Evolutionary conservation across 2,329 filamentous ascomycete genomes (phyloP).

Genomic region (Lojkania enalia): DNA sequence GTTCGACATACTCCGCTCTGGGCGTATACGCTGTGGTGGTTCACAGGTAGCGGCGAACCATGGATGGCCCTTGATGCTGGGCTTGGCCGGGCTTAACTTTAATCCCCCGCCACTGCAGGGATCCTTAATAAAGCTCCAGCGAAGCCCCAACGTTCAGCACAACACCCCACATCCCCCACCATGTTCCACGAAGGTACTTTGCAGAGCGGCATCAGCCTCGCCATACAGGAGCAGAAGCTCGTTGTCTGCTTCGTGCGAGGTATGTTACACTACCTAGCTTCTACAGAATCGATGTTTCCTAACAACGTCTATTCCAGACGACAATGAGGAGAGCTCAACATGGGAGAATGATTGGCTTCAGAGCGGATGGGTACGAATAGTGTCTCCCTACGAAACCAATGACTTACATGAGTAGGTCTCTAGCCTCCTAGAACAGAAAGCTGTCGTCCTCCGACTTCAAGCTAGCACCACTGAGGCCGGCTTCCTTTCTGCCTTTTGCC

Average conservation of each 20-base stretch:
- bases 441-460: conserved; percentile 70
- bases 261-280: conserved; percentile 39
- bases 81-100: neutral
- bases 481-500: conserved; percentile 81
- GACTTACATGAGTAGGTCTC: conserved; percentile 35
- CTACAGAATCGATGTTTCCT: neutral
- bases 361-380: conserved; percentile 40
- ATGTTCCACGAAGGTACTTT: conserved; percentile 86
- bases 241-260: conserved; percentile 85
- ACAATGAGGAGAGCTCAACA: conserved; percentile 65
- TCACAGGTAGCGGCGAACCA: conserved; percentile 8
- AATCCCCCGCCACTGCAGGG: neutral
- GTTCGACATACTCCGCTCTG: too few relatives aligned
- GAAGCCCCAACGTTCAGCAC: neutral
- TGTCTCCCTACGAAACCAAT: neutral
- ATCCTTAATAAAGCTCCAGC: conserved; percentile 7
- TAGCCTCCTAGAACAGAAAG: conserved; percentile 60
- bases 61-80: conserved; percentile 9
- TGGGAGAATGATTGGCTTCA: conserved; percentile 74
- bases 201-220: conserved; percentile 77
- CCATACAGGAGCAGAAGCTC: conserved; percentile 73
- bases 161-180: neutral
- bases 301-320: conserved; percentile 58
- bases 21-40: conserved; percentile 9
- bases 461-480: conserved; percentile 78